A percentile compares a stretch with the other conserved stretches of the same genome.
These are phyloP conservation scores for Plectosphaerella sp. DNA, from an alignment of 2,329 filamentous ascomycete species.

Conservation along the genomic window DNA sequence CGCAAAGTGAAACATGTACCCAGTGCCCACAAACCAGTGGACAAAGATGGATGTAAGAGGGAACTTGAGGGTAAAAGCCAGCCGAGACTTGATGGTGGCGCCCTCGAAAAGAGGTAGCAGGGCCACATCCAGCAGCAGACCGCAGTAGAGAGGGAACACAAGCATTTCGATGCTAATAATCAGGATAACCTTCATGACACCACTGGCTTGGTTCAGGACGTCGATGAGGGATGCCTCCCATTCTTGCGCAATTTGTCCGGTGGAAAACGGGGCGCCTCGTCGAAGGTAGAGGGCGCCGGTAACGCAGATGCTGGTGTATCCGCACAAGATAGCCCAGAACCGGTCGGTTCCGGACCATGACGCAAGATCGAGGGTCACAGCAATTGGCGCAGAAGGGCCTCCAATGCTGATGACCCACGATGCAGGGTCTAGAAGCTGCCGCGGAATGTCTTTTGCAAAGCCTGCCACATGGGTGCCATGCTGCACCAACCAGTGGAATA, in stretches of 20 bases:
- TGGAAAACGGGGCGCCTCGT: conserved; percentile 64
- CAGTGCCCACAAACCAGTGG: conserved; percentile 98
- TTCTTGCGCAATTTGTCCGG: conserved; percentile 48
- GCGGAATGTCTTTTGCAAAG: conserved; percentile 25
- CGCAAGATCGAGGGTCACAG: conserved; percentile 49
- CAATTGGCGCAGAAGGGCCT: conserved; percentile 25
- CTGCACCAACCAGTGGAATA: conserved; percentile 14
- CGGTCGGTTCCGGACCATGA: conserved; percentile 64
- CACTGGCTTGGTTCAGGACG: conserved; percentile 84
- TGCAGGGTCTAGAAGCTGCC: conserved; percentile 37
- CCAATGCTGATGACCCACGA: conserved; percentile 57
- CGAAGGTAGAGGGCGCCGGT: conserved; percentile 76
- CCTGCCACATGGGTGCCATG: conserved; percentile 14
- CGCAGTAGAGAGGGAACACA: conserved; percentile 92
- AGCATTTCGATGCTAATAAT: conserved; percentile 99
- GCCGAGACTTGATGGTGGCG: conserved; percentile 70
- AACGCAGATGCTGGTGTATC: conserved; percentile 73
- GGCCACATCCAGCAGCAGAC: conserved; percentile 81
- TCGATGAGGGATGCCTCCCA: conserved; percentile 79
- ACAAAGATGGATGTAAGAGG: conserved; percentile 92
- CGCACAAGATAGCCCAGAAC: conserved; percentile 69
- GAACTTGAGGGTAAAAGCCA: conserved; percentile 72
- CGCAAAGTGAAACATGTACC: conserved; percentile 99
- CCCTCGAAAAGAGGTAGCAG: conserved; percentile 84
- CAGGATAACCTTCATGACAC: conserved; percentile 94